phyloP scores from a whole-genome alignment of 345 rosid genomes.

The Gossypium rotundifolium region DNA sequence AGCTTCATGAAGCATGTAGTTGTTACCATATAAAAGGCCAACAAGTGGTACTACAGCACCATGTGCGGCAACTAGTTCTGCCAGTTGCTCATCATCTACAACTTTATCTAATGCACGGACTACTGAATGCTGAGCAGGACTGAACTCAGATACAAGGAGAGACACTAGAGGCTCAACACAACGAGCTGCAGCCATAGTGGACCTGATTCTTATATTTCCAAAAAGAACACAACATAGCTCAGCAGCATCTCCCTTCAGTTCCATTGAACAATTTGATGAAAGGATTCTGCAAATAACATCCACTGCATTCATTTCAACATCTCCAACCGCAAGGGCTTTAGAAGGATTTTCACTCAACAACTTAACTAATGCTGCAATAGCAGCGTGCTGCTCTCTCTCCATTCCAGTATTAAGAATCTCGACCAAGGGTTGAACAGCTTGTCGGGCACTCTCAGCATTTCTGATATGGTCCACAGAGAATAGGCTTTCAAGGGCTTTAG shows the following conservation, averaged over 20 bases:
- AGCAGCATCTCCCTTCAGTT: slow-evolving; percentile 97
- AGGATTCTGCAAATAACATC: slow-evolving; percentile 98
- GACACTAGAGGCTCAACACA: slow-evolving; percentile 98
- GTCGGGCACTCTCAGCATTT: slow-evolving; percentile 85
- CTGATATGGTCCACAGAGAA: slow-evolving; percentile 94
- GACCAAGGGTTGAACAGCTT: slow-evolving; percentile 96
- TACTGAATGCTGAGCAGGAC: slow-evolving; percentile 93
- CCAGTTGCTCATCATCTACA: slow-evolving; percentile 96
- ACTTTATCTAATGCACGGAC: slow-evolving; percentile 93
- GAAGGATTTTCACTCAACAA: slow-evolving; percentile 95
- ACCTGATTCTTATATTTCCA: slow-evolving; percentile 84
- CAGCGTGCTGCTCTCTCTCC: slow-evolving; percentile 98
- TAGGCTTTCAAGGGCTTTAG: slow-evolving; percentile 91
- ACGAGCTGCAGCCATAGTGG: slow-evolving; percentile 97
- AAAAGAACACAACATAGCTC: slow-evolving; percentile 94
- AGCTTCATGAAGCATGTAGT: slow-evolving; percentile 90
- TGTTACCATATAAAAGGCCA: slow-evolving; percentile 89
- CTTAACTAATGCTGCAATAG: slow-evolving; percentile 92
- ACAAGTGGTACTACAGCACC: slow-evolving; percentile 98
- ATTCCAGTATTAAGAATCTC: slow-evolving; percentile 92
- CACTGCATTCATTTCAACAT: slow-evolving; percentile 98
- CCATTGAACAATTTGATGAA: slow-evolving; percentile 84
- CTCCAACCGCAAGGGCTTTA: slow-evolving; percentile 91
- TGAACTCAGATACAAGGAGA: slow-evolving; percentile 80
- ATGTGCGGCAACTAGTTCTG: slow-evolving; percentile 97